A percentile compares a stretch with the other conserved stretches of the same genome.
These are phyloP conservation scores for Claviceps humidiphila DNA, from an alignment of 2,329 filamentous ascomycete genomes.

Conservation along the genomic window DNA sequence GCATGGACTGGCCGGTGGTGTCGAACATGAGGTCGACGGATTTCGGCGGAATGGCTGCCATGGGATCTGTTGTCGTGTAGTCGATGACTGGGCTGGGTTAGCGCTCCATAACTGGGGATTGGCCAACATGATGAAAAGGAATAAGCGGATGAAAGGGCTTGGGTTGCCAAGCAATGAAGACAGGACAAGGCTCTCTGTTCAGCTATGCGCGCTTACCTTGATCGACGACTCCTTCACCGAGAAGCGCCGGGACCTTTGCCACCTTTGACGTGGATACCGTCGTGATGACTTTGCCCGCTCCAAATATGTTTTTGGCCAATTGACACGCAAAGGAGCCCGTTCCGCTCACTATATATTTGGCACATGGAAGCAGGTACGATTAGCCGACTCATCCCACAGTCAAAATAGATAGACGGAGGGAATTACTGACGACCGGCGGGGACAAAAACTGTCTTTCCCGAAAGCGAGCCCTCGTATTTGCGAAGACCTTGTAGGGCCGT, in stretches of 20 bases:
- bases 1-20: constrained; percentile 22
- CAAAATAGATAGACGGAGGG: not conserved
- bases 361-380: not conserved
- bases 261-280: constrained; percentile 31
- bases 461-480: constrained; percentile 24
- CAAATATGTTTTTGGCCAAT: constrained; percentile 30
- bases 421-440: constrained; percentile 12
- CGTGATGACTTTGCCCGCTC: constrained; percentile 29
- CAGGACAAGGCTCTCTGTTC: not conserved
- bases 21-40: constrained; percentile 31
- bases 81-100: constrained; percentile 10
- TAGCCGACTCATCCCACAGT: not conserved
- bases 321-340: constrained; percentile 20
- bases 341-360: constrained; percentile 9
- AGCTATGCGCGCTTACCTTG: constrained; percentile 11
- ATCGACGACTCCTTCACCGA: constrained; percentile 26
- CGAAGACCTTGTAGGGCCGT: constrained; percentile 26
- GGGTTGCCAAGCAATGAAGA: not conserved
- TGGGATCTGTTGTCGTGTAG: constrained; percentile 11
- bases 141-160: not conserved
- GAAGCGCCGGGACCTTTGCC: constrained; percentile 19
- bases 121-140: not conserved
- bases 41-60: constrained; percentile 16
- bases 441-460: constrained; percentile 19
- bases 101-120: not conserved